Percentiles rank a stretch among this genome's conserved stretches.
Conservation (phyloP, 495 filamentous ascomycete species). For the Neurospora tetraspora region DNA sequence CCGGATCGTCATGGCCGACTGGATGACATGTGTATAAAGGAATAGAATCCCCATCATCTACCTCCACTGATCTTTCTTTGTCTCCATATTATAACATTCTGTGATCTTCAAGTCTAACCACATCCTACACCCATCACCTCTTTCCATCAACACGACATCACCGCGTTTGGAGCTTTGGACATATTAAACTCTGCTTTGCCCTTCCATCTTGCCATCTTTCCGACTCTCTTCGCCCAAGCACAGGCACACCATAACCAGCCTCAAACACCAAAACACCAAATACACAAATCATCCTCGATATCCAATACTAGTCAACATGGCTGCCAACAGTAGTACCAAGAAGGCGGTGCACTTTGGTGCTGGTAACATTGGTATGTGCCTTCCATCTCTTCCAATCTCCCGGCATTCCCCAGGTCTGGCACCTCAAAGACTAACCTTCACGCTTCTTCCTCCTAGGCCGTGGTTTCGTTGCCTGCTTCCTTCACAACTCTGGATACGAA, state of each 20-base stretch:
- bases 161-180: background rate
- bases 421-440: slow-evolving; percentile 1
- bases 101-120: background rate
- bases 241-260: background rate
- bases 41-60: slow-evolving; percentile 5
- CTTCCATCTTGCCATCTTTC: background rate
- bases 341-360: slow-evolving; percentile 91
- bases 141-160: background rate
- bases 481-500: slow-evolving; percentile 79
- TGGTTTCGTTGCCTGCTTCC: slow-evolving; percentile 53
- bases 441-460: slow-evolving; percentile 29
- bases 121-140: background rate
- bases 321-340: slow-evolving; percentile 29
- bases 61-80: slow-evolving; percentile 6
- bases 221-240: background rate
- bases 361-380: slow-evolving; percentile 63
- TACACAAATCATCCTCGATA: background rate
- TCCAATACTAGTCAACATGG: slow-evolving; percentile 5
- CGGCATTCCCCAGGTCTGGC: background rate
- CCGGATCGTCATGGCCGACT: slow-evolving; percentile 5
- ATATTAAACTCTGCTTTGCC: background rate
- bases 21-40: slow-evolving; percentile 9
- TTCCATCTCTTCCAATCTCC: background rate
- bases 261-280: background rate
- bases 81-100: slow-evolving; percentile 6